Conservation (phyloP, 805 yeast species). For the Candida coquimbonensis region DNA sequence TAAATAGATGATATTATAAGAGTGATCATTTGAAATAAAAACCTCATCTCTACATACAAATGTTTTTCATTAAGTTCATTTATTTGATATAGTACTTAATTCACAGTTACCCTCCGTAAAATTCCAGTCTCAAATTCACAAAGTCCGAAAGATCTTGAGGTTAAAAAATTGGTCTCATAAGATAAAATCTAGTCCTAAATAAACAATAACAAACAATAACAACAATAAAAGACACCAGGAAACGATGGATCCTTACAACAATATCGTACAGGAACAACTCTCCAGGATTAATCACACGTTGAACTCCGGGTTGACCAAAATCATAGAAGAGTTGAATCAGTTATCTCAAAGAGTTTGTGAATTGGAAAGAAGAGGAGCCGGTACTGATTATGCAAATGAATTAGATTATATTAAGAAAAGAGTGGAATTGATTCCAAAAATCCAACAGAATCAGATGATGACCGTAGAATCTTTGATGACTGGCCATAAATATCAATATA, state of each 20-base stretch:
- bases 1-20: neutral
- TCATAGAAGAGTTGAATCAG: slow-evolving; percentile 15
- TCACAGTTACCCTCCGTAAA: too few relatives aligned
- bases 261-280: slow-evolving; percentile 20
- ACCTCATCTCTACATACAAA: too few relatives aligned
- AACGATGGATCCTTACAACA: slow-evolving; percentile 19
- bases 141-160: too few relatives aligned
- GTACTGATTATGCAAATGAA: slow-evolving; percentile 7
- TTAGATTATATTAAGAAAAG: slow-evolving; percentile 9
- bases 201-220: neutral
- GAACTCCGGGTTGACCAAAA: slow-evolving; percentile 12
- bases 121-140: too few relatives aligned
- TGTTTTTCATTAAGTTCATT: too few relatives aligned
- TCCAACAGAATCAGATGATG: slow-evolving; percentile 15
- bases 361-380: slow-evolving; percentile 9
- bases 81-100: too few relatives aligned
- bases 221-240: neutral
- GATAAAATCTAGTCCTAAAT: neutral
- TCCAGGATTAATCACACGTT: slow-evolving; percentile 14
- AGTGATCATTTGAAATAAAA: neutral
- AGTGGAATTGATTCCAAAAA: slow-evolving; percentile 13
- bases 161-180: too few relatives aligned
- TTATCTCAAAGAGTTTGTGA: slow-evolving; percentile 15
- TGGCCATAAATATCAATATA: slow-evolving; percentile 17
- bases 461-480: slow-evolving; percentile 12